Evolutionary conservation across 805 yeast genomes (phyloP), one percentile per base, ranked within the genome.

Genomic region (Metschnikowia cubensis): DNA sequence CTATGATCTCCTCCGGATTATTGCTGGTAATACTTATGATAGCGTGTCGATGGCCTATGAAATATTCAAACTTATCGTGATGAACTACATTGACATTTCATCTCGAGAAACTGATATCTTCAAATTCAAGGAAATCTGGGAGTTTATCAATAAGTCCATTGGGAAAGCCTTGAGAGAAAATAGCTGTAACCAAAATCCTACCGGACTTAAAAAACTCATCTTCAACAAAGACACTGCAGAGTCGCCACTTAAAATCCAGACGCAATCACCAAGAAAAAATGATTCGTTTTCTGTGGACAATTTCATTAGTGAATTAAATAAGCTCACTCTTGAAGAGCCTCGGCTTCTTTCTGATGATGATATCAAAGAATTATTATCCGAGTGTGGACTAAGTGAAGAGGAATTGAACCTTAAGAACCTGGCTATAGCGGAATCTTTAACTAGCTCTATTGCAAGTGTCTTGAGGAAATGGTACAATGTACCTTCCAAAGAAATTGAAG

Each of bases 101-200:
- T 42, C 60, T 0, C 57, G 75, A 29, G 77, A 73, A 40, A 61
- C 59, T 10, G 72, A 69, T 49, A 59, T 60, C 37, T 68, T 64
- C 48, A 57, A 64, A 20, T 74, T 73, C 51, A 53, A 52, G 8
- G 57, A 58, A 2, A 53, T 72, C 2, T 73, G 77, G 77, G 54
- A 45, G 13, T 73, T 72, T 42, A 66, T 73, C 13, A 65, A 66
- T 45, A 46, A 38, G 13, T 61, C 60, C 0, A 53, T 66, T 11
- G 70, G 66, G 35, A 66, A 61, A 25, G 42, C 45, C 6, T 22
- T 51, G 31, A 33, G 37, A 7, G 52, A 47, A 17, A 39, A 46
- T 18, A 25, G 40, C 6, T 11, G 43, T 35, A 22, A 42, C 34
- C 34, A 50, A 25, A 18, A 39, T 13, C 29, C 42, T 6, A 25